Evolutionary conservation across 2,329 filamentous ascomycete genomes (phyloP), one percentile per base, ranked within the genome.

Genomic region (Rutstroemia sp.): DNA sequence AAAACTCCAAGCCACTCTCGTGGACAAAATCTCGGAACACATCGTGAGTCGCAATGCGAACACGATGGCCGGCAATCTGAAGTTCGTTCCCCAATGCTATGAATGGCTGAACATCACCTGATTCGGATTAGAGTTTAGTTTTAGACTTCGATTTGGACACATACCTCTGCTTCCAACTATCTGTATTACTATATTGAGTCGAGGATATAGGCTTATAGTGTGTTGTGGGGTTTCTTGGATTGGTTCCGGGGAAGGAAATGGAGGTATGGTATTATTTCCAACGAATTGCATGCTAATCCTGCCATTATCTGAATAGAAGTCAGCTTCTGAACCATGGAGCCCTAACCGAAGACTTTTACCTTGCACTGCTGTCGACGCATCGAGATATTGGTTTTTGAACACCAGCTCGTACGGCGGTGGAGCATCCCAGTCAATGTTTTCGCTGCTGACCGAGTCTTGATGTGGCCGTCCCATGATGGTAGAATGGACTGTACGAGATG

Each of bases 131-230:
- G 48, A 19, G 40, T 5, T 40, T 19, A 6, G 9, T 17, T 3
- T 14, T 4, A 12, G 14, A 17, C 5, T 30, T 23, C 5, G 27
- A 2, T 5, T 14, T 2, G 12, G 14, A 39, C 2, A 51, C 19
- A 14, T 40, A 51, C 88, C 88, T 51, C 88, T 77, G 1, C 84
- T 88, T 5, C 88, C 89, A 61, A 92, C 90, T 6, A 92, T 86
- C 78, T 91, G 90, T 65, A 92, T 86, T 25, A 90, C 87, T 52
- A 94, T 86, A 67, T 91, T 92, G 45, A 92, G 51, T 12, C 50
- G 54, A 4, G 65, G 65, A 9, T 44, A 44, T 19, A n/a, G n/a
- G 7, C 10, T 16, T 6, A 45, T 17, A 10, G 30, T 12, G 19
- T 47, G 8, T 34, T 7, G 3, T 7, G 3, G 7, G 4, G 12